These are phyloP conservation scores for Teunomyces funiuensis DNA, from an alignment of 805 yeast species.

Conservation along the genomic window DNA sequence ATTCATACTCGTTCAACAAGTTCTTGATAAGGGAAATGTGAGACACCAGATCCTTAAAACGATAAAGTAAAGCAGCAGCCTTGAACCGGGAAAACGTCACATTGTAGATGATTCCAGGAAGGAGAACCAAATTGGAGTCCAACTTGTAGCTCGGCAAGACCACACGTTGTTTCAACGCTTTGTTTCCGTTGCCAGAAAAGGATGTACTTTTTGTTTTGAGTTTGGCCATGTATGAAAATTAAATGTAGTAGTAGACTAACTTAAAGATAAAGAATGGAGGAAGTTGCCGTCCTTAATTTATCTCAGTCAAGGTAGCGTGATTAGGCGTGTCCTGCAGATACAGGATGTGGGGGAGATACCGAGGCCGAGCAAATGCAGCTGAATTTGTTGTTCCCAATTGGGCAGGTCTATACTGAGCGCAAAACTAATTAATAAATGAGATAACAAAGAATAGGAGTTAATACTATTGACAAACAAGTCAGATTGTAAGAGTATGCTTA, in stretches of 20 bases:
- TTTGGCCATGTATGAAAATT: background rate
- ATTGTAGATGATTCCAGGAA: slow-evolving; percentile 64
- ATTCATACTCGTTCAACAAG: slow-evolving; percentile 36
- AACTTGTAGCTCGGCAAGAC: slow-evolving; percentile 41
- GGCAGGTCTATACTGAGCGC: background rate
- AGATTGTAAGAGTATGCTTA: too few relatives aligned
- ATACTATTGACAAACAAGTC: too few relatives aligned
- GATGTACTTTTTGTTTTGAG: background rate
- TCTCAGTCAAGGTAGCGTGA: slow-evolving; percentile 3
- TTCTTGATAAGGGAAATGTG: slow-evolving; percentile 28
- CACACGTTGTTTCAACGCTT: slow-evolving; percentile 13
- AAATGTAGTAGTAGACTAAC: background rate
- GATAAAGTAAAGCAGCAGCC: slow-evolving; percentile 47
- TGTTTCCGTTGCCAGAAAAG: background rate
- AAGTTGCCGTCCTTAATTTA: background rate
- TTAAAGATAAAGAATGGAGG: background rate
- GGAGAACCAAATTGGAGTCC: slow-evolving; percentile 46
- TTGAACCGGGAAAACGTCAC: slow-evolving; percentile 49
- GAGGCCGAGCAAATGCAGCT: slow-evolving; percentile 4
- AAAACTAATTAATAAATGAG: background rate
- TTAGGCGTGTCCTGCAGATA: slow-evolving; percentile 1
- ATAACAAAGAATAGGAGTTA: background rate
- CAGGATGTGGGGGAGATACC: slow-evolving; percentile 3
- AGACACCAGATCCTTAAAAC: slow-evolving; percentile 33
- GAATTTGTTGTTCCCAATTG: background rate